Base-by-base conservation (phyloP, 2,329 filamentous ascomycete species). In the Lecanicillium sp. region DNA sequence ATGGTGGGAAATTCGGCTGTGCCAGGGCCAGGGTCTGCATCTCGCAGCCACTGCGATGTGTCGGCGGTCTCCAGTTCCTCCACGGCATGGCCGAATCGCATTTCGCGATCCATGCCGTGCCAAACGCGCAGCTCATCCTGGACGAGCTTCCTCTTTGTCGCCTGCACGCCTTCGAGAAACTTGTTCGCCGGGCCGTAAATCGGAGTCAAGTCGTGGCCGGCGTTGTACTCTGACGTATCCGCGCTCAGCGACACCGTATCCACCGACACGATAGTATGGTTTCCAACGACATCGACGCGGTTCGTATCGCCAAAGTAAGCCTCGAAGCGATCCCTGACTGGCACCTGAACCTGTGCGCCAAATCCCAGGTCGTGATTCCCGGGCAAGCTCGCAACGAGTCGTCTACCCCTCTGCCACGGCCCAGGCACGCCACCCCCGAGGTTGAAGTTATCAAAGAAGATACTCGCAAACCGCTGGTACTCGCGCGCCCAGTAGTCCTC, bases 361-460 rank as follows among this genome's bases (percentile, higher is more conserved):
- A 97, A 95, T 0, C 92, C 92, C 29, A 97, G 61, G 57, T 98
- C 92, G 57, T 98, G 92, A 53, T 98, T 98, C 3, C 92, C 92
- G 0, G 92, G 92, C 41, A 98, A 57, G 54, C 84, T 90, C 14
- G 85, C 79, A 38, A 97, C 82, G 38, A 97, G 67, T 62, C 84
- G 89, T 41, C 85, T 74, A 5, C 84, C 81, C 20, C 77, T 71
- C 47, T 81, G 77, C 42, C 79, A 79, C 1, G 69, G 59, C 0
- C 72, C 67, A 0, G 79, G 68, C 5, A 64, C 63, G 31, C 67
- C 56, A 36, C 79, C 74, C 2, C 69, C 74, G 40, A 75, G 57
- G 29, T 75, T 72, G 74, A 79, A 87, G 22, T 77, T 72, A 12
- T 80, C 68, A 45, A 89, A 77, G 60, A 96, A 98, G 40, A 98